Evolutionary conservation across 306 rosid species (phyloP).

Genomic region (Lagenaria siceraria): DNA sequence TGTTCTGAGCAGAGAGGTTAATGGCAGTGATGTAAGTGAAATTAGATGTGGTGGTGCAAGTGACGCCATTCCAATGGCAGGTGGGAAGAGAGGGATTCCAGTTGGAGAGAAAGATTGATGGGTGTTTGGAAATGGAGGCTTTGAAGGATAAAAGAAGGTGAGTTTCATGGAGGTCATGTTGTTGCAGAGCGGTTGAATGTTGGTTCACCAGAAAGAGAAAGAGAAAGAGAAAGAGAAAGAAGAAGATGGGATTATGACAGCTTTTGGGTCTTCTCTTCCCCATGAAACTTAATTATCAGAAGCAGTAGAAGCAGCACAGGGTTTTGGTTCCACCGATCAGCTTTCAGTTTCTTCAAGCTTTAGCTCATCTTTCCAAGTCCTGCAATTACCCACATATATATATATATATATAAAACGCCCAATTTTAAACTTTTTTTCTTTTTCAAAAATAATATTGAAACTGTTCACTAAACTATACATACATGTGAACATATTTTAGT

Average conservation of each 20-base stretch:
- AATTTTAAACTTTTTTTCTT: neutral
- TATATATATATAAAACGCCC: slow-evolving; percentile 1
- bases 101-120: slow-evolving; percentile 45
- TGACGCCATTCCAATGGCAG: slow-evolving; percentile 64
- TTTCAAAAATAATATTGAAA: too few relatives aligned
- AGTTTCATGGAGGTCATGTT: slow-evolving; percentile 14
- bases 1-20: slow-evolving; percentile 44
- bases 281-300: slow-evolving; percentile 23
- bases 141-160: slow-evolving; percentile 70
- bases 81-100: slow-evolving; percentile 35
- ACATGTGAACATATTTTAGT: too few relatives aligned
- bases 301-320: neutral
- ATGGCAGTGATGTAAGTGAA: slow-evolving; percentile 25
- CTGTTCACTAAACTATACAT: too few relatives aligned
- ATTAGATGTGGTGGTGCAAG: slow-evolving; percentile 22
- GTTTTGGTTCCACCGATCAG: neutral
- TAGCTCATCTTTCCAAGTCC: neutral
- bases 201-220: slow-evolving; percentile 20
- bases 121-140: slow-evolving; percentile 42
- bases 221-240: slow-evolving; percentile 9
- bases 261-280: slow-evolving; percentile 25
- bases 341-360: neutral
- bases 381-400: neutral
- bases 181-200: slow-evolving; percentile 20
- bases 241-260: neutral